phyloP scores from a whole-genome alignment of 768 basidiomycete genomes.

The Artomyces pyxidatus region DNA sequence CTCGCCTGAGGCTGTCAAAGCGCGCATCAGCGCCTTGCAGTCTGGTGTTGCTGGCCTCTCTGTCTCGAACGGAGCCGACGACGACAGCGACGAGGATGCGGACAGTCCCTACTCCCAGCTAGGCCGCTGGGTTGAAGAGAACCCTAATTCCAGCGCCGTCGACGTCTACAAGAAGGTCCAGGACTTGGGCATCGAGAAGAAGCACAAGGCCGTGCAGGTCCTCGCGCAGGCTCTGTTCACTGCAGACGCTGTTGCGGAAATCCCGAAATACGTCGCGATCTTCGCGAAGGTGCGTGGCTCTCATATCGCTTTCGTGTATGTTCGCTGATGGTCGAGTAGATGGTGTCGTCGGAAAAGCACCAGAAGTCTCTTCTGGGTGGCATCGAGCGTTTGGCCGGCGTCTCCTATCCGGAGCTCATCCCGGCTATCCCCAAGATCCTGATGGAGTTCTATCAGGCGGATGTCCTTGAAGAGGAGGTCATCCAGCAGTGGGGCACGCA shows the following conservation, averaged over 20 bases:
- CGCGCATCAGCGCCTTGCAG: conserved; percentile 69
- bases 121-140: conserved; percentile 80
- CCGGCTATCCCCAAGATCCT: conserved; percentile 79
- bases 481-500: conserved; percentile 92
- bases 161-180: conserved; percentile 84
- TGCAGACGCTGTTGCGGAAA: conserved; percentile 56
- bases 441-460: conserved; percentile 89
- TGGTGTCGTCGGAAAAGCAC: conserved; percentile 89
- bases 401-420: conserved; percentile 64
- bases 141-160: conserved; percentile 46
- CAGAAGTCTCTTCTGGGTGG: conserved; percentile 94
- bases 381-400: conserved; percentile 78
- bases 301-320: not conserved
- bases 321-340: conserved; percentile 32
- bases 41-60: conserved; percentile 43
- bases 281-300: conserved; percentile 61
- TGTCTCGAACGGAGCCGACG: conserved; percentile 58
- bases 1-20: conserved; percentile 79
- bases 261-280: conserved; percentile 56
- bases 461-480: conserved; percentile 88
- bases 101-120: conserved; percentile 84
- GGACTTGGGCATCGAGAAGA: conserved; percentile 88
- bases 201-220: conserved; percentile 83
- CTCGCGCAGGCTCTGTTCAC: conserved; percentile 82
- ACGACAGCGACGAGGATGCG: conserved; percentile 79